These are phyloP conservation scores for Xylaria sp. DNA, from an alignment of 2,329 filamentous ascomycete species.

Conservation along the genomic window DNA sequence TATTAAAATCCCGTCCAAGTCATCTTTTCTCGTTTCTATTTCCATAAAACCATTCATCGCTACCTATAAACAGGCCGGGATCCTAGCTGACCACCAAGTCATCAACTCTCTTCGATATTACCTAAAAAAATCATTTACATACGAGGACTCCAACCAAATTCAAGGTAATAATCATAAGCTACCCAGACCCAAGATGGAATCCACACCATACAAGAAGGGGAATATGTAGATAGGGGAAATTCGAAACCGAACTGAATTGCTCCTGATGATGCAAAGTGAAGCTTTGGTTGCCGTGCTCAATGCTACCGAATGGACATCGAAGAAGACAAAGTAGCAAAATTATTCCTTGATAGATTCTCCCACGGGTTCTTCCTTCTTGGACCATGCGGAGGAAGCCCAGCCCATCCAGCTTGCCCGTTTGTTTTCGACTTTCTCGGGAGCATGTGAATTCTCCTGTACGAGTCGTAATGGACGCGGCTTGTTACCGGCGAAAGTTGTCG, in stretches of 20 bases:
- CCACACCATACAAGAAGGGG: constrained; percentile 30
- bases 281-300: constrained; percentile 15
- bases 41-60: constrained; percentile 28
- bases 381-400: constrained; percentile 59
- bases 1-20: background rate
- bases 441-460: constrained; percentile 76
- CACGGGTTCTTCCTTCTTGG: constrained; percentile 61
- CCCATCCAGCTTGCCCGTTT: constrained; percentile 75
- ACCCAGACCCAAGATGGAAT: constrained; percentile 31
- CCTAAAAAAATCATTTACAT: constrained; percentile 10
- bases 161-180: constrained; percentile 28
- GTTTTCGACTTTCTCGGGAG: constrained; percentile 60
- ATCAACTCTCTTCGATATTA: constrained; percentile 13
- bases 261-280: constrained; percentile 19
- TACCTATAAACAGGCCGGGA: constrained; percentile 2
- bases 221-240: constrained; percentile 15
- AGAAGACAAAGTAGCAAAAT: constrained; percentile 2
- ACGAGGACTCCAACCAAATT: constrained; percentile 17
- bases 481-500: constrained; percentile 71
- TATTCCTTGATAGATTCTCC: constrained; percentile 40
- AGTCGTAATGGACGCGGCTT: constrained; percentile 88
- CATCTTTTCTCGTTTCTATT: constrained; percentile 22
- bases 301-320: constrained; percentile 4
- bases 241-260: constrained; percentile 17
- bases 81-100: background rate